Base-by-base conservation (phyloP, 75 land plant species). In the Cupressus sempervirens region DNA sequence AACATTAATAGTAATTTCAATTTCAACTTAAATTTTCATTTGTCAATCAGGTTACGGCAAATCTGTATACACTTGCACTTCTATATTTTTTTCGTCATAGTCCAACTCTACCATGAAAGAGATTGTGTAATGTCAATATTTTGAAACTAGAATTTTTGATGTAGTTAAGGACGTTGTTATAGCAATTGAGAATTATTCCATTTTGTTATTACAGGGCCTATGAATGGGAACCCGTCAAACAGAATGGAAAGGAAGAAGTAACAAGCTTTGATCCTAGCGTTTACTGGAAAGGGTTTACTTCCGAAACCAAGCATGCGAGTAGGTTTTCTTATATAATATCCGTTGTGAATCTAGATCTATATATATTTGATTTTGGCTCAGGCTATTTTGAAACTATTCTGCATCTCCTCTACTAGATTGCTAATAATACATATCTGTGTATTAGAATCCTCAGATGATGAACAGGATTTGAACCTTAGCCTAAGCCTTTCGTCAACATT, bases 211-310 rank as follows among this genome's bases (percentile, higher is more conserved):
- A n/a, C 87, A 95, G 97, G 93, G 97, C 96, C 83, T 94, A 94
- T 86, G 96, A 94, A 84, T 90, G 87, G 87, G 96, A 94, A 38
- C 93, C 96, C 50, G 91, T 94, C 76, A 89, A 88, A 74, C 92
- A 89, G 80, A 94, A 92, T 86, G 96, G 93, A 46, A 89, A 90
- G 81, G 96, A 94, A 34, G 96, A 94, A 14, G 94, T 92, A 23
- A 94, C 96, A 58, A 94, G 93, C 86, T 94, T 94, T 86, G 94
- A 94, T 30, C 92, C 94, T 14, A 93, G 91, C 74, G 80, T 88
- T 18, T 93, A 93, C 35, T 77, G 45, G 67, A 84, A 83, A 12
- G 87, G 83, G 50, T 36, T 86, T 26, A 86, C 48, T 75, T 38
- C 82, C 20, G 89, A 86, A 56, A 4, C 62, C 62, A 56, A 56